These are phyloP conservation scores for Saturnispora diversa DNA, from an alignment of 805 yeast species.

Conservation along the genomic window DNA sequence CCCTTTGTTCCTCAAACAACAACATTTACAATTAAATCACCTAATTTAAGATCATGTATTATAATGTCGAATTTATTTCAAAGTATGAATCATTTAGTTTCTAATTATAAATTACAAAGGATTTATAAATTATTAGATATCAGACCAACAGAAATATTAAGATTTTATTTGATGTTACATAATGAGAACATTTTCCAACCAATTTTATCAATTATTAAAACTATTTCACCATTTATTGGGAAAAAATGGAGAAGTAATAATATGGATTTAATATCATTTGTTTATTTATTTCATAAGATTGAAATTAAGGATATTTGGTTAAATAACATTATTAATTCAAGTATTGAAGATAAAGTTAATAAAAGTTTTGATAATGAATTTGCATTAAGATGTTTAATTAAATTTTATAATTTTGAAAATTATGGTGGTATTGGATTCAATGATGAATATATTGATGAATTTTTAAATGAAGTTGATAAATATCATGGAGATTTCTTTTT, in stretches of 20 bases:
- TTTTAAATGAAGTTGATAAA: slow-evolving; percentile 17
- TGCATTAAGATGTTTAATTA: slow-evolving; percentile 70
- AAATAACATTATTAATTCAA: slow-evolving; percentile 69
- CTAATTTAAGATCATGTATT: slow-evolving; percentile 37
- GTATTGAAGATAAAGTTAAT: slow-evolving; percentile 63
- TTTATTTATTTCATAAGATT: slow-evolving; percentile 66
- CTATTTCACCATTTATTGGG: slow-evolving; percentile 82
- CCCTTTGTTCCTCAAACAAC: slow-evolving; percentile 26
- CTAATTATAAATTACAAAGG: slow-evolving; percentile 64
- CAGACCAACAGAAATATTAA: slow-evolving; percentile 55
- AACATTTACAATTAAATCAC: slow-evolving; percentile 16
- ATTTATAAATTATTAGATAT: slow-evolving; percentile 52
- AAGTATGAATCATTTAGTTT: slow-evolving; percentile 47
- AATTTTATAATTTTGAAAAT: slow-evolving; percentile 60
- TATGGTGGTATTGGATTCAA: slow-evolving; percentile 48
- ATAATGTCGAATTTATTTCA: slow-evolving; percentile 45
- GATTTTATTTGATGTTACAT: slow-evolving; percentile 50
- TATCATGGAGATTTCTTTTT: slow-evolving; percentile 33
- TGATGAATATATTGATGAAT: slow-evolving; percentile 37
- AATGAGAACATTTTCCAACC: slow-evolving; percentile 60
- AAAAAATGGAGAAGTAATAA: slow-evolving; percentile 89
- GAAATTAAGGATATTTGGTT: slow-evolving; percentile 82
- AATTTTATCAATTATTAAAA: slow-evolving; percentile 63
- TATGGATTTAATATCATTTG: slow-evolving; percentile 88
- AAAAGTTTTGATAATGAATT: slow-evolving; percentile 81